phyloP scores from a whole-genome alignment of 2,329 filamentous ascomycete species.

The Colletotrichum magnum region DNA sequence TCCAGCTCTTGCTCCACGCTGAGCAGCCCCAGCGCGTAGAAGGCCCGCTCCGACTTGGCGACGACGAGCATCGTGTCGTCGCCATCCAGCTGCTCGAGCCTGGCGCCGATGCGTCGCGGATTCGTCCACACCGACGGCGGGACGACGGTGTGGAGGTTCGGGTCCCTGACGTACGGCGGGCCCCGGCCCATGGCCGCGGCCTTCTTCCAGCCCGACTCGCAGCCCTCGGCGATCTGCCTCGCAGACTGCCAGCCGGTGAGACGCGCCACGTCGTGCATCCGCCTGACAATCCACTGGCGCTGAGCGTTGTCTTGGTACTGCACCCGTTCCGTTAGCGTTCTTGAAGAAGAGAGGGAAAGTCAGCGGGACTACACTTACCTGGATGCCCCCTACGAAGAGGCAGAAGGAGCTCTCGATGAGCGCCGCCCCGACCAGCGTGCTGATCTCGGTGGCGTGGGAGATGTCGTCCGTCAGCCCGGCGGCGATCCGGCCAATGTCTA shows the following conservation, averaged over 20 bases:
- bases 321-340: not conserved
- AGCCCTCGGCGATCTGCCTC: constrained; percentile 84
- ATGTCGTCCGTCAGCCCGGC: constrained; percentile 77
- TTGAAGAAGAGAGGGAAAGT: constrained; percentile 36
- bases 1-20: constrained; percentile 83
- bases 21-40: constrained; percentile 84
- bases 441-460: constrained; percentile 70
- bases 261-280: constrained; percentile 81
- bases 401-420: constrained; percentile 87
- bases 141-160: constrained; percentile 54
- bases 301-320: constrained; percentile 81
- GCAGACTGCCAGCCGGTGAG: constrained; percentile 92
- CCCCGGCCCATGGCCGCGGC: constrained; percentile 81
- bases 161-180: constrained; percentile 76
- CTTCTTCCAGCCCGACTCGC: constrained; percentile 87
- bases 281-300: constrained; percentile 81
- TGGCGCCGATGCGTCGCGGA: constrained; percentile 65
- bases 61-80: constrained; percentile 67
- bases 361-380: constrained; percentile 60
- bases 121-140: constrained; percentile 62
- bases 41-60: constrained; percentile 73
- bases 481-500: constrained; percentile 83
- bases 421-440: constrained; percentile 83
- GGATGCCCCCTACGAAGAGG: constrained; percentile 88
- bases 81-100: constrained; percentile 62